phyloP scores from a whole-genome alignment of 345 rosid species.

The Citrus australasica region DNA sequence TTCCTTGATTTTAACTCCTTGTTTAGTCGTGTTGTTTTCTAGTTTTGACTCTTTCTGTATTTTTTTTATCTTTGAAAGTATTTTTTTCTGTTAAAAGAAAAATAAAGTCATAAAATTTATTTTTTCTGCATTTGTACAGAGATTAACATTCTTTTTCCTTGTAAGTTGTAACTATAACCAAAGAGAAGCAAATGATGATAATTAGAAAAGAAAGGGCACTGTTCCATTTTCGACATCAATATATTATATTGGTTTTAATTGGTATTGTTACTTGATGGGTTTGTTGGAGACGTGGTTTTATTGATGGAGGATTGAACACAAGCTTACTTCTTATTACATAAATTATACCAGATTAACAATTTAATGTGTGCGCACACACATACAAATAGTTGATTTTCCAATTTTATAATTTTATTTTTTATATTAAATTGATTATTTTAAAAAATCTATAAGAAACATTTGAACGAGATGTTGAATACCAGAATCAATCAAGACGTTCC shows the following conservation, averaged over 20 bases:
- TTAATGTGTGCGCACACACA: too few species aligned
- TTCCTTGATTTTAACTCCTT: not conserved
- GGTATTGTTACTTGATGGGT: not conserved
- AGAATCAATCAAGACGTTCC: not conserved
- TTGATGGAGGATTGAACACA: not conserved
- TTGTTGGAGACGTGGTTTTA: not conserved
- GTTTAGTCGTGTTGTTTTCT: not conserved
- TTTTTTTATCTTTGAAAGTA: not conserved
- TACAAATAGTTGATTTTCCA: too few species aligned
- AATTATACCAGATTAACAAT: not conserved
- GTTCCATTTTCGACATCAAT: too few species aligned
- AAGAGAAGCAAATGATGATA: too few species aligned
- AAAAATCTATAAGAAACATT: not conserved
- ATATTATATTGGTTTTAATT: too few species aligned
- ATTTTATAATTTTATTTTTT: not conserved
- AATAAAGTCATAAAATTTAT: not conserved
- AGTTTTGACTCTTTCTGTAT: not conserved
- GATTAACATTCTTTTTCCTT: too few species aligned
- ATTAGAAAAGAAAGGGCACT: not conserved
- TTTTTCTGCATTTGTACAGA: too few species aligned
- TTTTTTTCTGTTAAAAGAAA: too few species aligned
- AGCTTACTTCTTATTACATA: not conserved
- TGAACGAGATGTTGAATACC: not conserved
- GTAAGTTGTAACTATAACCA: too few species aligned
- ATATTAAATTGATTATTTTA: not conserved